A percentile compares a stretch with the other conserved stretches of the same genome.
These are phyloP conservation scores for Colletotrichum orchidophilum DNA, from an alignment of 2,329 filamentous ascomycete species.

Conservation along the genomic window DNA sequence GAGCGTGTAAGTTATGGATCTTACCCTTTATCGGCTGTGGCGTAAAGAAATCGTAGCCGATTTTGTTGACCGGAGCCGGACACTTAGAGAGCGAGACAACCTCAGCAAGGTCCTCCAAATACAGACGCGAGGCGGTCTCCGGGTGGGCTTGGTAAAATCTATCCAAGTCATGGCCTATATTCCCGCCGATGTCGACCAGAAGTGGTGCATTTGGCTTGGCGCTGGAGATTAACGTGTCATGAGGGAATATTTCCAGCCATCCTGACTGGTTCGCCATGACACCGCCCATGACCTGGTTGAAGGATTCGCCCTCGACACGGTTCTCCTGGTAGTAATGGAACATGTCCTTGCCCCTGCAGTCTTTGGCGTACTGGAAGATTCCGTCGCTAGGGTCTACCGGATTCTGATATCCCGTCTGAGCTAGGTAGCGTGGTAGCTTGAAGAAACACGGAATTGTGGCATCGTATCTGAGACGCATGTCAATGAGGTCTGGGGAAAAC, in stretches of 20 bases:
- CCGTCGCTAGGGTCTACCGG: not conserved
- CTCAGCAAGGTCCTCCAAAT: slow-evolving; percentile 39
- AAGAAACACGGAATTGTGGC: not conserved
- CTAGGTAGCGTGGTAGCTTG: not conserved
- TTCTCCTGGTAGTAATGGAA: not conserved
- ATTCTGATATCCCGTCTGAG: not conserved
- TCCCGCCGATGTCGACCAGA: slow-evolving; percentile 43
- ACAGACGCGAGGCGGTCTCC: slow-evolving; percentile 35
- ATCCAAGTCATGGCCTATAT: slow-evolving; percentile 42
- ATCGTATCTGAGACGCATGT: not conserved
- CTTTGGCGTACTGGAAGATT: not conserved
- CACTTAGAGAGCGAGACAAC: slow-evolving; percentile 37
- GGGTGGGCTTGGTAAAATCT: slow-evolving; percentile 39
- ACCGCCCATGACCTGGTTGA: not conserved
- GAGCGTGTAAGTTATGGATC: not conserved
- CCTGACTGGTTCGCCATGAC: not conserved
- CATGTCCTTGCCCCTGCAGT: not conserved
- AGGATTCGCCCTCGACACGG: not conserved
- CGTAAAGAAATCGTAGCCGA: slow-evolving; percentile 46
- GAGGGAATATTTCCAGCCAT: slow-evolving; percentile 47
- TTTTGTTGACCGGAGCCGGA: slow-evolving; percentile 36
- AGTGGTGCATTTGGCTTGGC: slow-evolving; percentile 38
- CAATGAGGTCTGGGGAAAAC: not conserved
- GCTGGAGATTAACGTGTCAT: slow-evolving; percentile 39
- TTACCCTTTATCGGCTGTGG: slow-evolving; percentile 15